phyloP scores from a whole-genome alignment of 2,329 filamentous ascomycete genomes.

The Aureobasidium vineae region DNA sequence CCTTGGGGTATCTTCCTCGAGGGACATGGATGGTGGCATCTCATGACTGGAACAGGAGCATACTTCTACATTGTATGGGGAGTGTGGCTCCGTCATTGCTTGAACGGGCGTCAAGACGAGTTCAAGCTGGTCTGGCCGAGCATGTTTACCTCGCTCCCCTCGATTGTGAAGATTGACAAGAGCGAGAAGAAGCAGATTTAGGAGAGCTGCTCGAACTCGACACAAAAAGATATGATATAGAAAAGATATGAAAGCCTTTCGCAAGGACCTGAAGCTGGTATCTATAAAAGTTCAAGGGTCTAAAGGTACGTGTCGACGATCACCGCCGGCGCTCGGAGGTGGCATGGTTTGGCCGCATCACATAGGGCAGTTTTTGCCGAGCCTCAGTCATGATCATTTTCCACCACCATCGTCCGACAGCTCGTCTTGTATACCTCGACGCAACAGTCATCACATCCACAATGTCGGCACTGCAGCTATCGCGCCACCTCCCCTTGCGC shows the following conservation, averaged over 20 bases:
- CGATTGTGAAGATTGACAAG: slow-evolving; percentile 45
- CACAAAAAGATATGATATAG: neutral
- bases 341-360: slow-evolving; percentile 14
- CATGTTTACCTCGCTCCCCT: slow-evolving; percentile 55
- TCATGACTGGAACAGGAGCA: slow-evolving; percentile 77
- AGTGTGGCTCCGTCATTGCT: slow-evolving; percentile 73
- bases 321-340: slow-evolving; percentile 4
- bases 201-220: neutral
- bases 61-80: slow-evolving; percentile 86
- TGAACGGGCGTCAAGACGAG: slow-evolving; percentile 70
- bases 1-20: slow-evolving; percentile 78
- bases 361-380: slow-evolving; percentile 19
- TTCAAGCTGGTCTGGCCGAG: slow-evolving; percentile 70
- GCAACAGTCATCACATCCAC: neutral
- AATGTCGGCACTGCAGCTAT: slow-evolving; percentile 18
- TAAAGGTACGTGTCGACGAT: neutral
- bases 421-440: neutral
- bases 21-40: slow-evolving; percentile 73
- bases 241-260: slow-evolving; percentile 1
- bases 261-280: neutral
- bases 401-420: neutral
- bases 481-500: slow-evolving; percentile 1
- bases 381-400: slow-evolving; percentile 1
- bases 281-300: neutral
- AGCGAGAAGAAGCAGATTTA: slow-evolving; percentile 37